phyloP scores from a whole-genome alignment of 306 rosid species.

The Corylus americana region DNA sequence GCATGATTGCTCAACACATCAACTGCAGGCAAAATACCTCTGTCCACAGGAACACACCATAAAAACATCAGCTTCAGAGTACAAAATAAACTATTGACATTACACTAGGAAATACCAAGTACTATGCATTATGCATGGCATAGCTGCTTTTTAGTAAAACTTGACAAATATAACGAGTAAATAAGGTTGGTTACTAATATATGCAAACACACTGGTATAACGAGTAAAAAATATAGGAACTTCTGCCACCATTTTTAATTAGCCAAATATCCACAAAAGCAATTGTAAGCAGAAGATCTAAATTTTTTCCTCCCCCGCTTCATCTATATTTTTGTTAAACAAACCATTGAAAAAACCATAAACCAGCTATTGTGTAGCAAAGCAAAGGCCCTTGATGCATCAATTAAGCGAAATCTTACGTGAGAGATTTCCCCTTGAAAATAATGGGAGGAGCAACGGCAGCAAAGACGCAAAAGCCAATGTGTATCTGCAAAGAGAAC shows the following conservation, averaged over 20 bases:
- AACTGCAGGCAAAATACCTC: constrained; percentile 85
- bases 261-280: neutral
- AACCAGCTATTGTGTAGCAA: constrained; percentile 15
- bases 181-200: neutral
- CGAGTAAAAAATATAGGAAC: neutral
- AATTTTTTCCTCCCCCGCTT: neutral
- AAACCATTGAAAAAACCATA: constrained; percentile 16
- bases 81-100: neutral
- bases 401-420: constrained; percentile 57
- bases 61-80: constrained; percentile 34
- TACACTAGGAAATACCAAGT: neutral
- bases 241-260: neutral
- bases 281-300: neutral
- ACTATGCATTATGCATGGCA: neutral
- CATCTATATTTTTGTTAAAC: constrained; percentile 18
- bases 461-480: constrained; percentile 73
- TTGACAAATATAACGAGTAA: neutral
- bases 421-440: constrained; percentile 78
- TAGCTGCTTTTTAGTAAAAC: constrained; percentile 7
- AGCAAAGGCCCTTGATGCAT: constrained; percentile 9
- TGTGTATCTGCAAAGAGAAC: constrained; percentile 67
- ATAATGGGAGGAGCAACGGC: constrained; percentile 88
- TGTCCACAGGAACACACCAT: constrained; percentile 46
- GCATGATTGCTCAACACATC: constrained; percentile 48
- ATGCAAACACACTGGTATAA: neutral